A percentile compares a stretch with the other conserved stretches of the same genome.
These are phyloP conservation scores for Allium cepa DNA, from an alignment of 106 monocot genomes.

Conservation along the genomic window DNA sequence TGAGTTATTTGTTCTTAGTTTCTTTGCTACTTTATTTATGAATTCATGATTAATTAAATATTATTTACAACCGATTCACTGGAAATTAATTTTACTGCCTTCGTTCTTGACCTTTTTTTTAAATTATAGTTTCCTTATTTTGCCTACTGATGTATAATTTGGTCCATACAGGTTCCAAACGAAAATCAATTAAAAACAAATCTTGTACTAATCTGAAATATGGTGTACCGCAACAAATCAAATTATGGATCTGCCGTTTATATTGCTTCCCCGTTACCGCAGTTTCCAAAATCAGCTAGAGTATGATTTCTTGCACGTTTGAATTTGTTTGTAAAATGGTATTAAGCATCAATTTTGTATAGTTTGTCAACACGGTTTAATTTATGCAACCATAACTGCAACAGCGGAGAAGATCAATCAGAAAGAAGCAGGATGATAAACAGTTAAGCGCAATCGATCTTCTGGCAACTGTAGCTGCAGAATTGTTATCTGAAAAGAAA, in stretches of 20 bases:
- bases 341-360: conserved; percentile 1
- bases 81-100: too few species aligned
- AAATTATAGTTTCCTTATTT: too few species aligned
- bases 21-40: too few species aligned
- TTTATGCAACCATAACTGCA: background rate
- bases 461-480: conserved; percentile 42
- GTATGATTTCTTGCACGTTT: conserved; percentile 12
- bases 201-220: conserved; percentile 18
- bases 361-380: background rate
- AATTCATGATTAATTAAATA: too few species aligned
- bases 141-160: too few species aligned
- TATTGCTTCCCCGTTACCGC: conserved; percentile 22
- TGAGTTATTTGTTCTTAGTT: too few species aligned
- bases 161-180: too few species aligned
- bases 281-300: conserved; percentile 33
- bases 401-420: conserved; percentile 39
- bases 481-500: conserved; percentile 26
- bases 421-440: conserved; percentile 30
- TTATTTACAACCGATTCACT: too few species aligned
- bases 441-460: conserved; percentile 34
- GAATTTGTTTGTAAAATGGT: too few species aligned
- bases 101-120: too few species aligned
- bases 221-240: conserved; percentile 56
- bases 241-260: conserved; percentile 40
- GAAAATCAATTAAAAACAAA: too few species aligned